Evolutionary conservation across 805 yeast genomes (phyloP), one percentile per base, ranked within the genome.

Genomic region (Candida patagonica): DNA sequence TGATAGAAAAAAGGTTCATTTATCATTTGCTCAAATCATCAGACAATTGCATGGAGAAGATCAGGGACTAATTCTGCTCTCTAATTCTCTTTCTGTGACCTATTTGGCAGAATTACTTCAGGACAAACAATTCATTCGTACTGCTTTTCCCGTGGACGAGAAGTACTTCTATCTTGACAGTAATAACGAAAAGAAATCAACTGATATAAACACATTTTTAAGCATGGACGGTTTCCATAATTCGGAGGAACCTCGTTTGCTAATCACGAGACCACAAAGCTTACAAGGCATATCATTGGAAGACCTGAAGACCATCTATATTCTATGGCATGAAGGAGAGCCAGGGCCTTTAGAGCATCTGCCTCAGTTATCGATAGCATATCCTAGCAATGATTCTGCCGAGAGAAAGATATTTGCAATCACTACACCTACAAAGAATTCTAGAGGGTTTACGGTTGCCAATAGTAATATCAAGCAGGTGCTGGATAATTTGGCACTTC

Each of bases 261-360:
- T 33, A 7, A 12, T 33, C 26, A 33, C 37, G 7, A n/a, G 37
- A 20, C n/a, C 24, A 3, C 16, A 33, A 22, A 33, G 27, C 16
- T 9, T 33, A n/a, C 27, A 20, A 20, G 37, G 37, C 7, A 33
- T 22, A 3, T 23, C 9, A 6, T n/a, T 33, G 12, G 27, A 21
- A 22, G 21, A 21, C 6, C 4, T 22, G 19, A 21, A 33, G 15
- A 9, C 16, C 4, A 12, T 33, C 17, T 22, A 20, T 23, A 12
- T 33, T 17, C 16, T 33, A 23, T 33, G 37, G 37, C 37, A 33
- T 23, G 37, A 33, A 22, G 37, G 37, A 22, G 37, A 33, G 16
- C 26, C 37, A 6, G 37, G 23, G n/a, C n/a, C 37, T 3, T n/a
- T 33, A 20, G 12, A 20, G 27, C 9, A 15, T 33, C 37, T 33